phyloP scores from a whole-genome alignment of 2,329 filamentous ascomycete genomes.

The Claviceps africana region DNA sequence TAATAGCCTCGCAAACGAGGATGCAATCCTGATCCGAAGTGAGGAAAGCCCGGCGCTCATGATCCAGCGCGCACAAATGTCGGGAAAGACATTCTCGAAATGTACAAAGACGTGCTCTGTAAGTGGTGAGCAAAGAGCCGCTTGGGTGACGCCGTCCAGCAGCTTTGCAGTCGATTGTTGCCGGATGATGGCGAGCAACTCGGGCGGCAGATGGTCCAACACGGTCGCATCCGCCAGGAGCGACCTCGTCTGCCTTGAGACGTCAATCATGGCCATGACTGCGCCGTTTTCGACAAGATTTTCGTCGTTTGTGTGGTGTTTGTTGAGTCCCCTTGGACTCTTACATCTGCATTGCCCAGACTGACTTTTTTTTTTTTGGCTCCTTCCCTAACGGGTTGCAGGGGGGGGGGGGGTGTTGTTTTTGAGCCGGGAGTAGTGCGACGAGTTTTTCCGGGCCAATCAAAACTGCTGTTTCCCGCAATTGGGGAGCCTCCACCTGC shows the following conservation, averaged over 20 bases:
- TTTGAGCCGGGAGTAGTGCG: constrained; percentile 16
- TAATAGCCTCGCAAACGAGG: constrained; percentile 65
- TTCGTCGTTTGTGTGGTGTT: constrained; percentile 14
- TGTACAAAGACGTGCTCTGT: constrained; percentile 62
- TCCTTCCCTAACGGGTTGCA: constrained; percentile 17
- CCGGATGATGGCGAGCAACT: constrained; percentile 54
- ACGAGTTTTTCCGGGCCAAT: constrained; percentile 25
- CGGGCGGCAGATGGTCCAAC: constrained; percentile 49
- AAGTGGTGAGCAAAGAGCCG: constrained; percentile 53
- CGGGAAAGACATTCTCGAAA: constrained; percentile 63
- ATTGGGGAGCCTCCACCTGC: not conserved
- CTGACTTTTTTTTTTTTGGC: constrained; percentile 25
- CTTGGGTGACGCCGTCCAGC: constrained; percentile 55
- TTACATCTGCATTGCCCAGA: constrained; percentile 1
- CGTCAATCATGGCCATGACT: constrained; percentile 42
- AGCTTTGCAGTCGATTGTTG: constrained; percentile 49
- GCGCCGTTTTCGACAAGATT: constrained; percentile 16
- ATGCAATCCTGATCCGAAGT: constrained; percentile 36
- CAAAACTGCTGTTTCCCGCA: constrained; percentile 6
- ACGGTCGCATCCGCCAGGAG: constrained; percentile 39
- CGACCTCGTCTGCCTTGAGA: constrained; percentile 40
- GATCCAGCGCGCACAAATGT: constrained; percentile 72
- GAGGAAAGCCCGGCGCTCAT: constrained; percentile 27
- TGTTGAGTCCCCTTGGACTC: not conserved
- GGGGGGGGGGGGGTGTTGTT: no score